A percentile compares a stretch with the other conserved stretches of the same genome.
These are phyloP conservation scores for Phytophthora citrophthora DNA, from an alignment of 352 stramenopile species.

Conservation along the genomic window DNA sequence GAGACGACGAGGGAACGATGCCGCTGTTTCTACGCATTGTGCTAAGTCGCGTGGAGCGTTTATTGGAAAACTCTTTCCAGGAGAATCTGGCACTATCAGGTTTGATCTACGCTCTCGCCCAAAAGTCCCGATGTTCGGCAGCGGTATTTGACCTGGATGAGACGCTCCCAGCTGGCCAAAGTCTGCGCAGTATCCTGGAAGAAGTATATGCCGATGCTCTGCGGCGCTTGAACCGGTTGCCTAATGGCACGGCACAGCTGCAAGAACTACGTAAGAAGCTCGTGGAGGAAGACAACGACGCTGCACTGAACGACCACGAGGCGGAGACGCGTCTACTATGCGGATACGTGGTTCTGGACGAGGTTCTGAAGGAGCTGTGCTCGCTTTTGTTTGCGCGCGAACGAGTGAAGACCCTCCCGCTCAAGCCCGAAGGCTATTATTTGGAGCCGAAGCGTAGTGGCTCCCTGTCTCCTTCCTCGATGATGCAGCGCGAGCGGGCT, in stretches of 20 bases:
- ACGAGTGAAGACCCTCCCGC: conserved; percentile 69
- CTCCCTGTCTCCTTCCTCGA: conserved; percentile 33
- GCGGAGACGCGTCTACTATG: conserved; percentile 70
- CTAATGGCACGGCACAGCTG: conserved; percentile 51
- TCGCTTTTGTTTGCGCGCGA: conserved; percentile 82
- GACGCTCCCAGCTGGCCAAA: conserved; percentile 43
- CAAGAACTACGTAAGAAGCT: conserved; percentile 69
- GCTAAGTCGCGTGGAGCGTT: conserved; percentile 72
- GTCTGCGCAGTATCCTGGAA: conserved; percentile 80
- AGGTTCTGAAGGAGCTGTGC: conserved; percentile 88
- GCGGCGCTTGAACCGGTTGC: conserved; percentile 63
- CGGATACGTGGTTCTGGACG: conserved; percentile 82
- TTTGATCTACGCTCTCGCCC: conserved; percentile 72
- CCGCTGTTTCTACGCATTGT: conserved; percentile 79
- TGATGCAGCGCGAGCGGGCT: conserved; percentile 29
- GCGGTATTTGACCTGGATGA: conserved; percentile 70
- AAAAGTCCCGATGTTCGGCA: conserved; percentile 56
- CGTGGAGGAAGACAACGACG: conserved; percentile 71
- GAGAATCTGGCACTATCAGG: conserved; percentile 86
- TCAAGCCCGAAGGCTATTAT: conserved; percentile 87
- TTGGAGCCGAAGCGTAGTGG: conserved; percentile 64
- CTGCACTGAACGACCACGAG: conserved; percentile 66
- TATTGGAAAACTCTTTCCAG: conserved; percentile 85
- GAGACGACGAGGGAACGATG: conserved; percentile 24
- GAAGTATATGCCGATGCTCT: conserved; percentile 76